These are phyloP conservation scores for Fagopyrum tataricum DNA, from an alignment of 148 eudicot genomes.

Conservation along the genomic window DNA sequence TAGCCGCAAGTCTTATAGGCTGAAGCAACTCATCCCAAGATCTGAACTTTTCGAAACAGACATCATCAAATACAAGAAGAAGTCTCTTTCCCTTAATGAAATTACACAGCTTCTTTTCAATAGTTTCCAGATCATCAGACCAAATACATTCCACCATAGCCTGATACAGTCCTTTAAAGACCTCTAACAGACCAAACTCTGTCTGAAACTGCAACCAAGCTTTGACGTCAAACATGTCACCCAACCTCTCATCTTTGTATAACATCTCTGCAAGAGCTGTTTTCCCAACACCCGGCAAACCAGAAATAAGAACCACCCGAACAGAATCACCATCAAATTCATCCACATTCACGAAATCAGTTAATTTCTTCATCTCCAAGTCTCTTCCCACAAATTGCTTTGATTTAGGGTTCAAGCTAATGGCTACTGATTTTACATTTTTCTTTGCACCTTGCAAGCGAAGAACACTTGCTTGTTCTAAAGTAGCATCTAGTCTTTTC, in stretches of 20 bases:
- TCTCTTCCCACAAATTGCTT: neutral
- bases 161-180: neutral
- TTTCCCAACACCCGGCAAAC: conserved; percentile 8
- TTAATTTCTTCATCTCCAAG: neutral
- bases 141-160: neutral
- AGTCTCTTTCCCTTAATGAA: conserved; percentile 1
- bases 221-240: neutral
- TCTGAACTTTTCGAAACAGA: neutral
- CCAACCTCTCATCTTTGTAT: neutral
- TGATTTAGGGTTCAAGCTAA: neutral
- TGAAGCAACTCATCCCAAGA: conserved; percentile 15
- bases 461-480: neutral
- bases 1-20: conserved; percentile 18
- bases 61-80: conserved; percentile 6
- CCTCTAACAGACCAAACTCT: neutral
- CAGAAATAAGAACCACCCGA: neutral
- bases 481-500: neutral
- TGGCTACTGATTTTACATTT: neutral
- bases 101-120: conserved; percentile 2
- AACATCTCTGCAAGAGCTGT: neutral
- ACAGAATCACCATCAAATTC: neutral
- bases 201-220: neutral
- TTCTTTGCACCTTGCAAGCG: neutral
- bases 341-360: neutral
- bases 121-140: neutral